These are phyloP conservation scores for Candida smagusa DNA, from an alignment of 1,139 yeast species.

Conservation along the genomic window DNA sequence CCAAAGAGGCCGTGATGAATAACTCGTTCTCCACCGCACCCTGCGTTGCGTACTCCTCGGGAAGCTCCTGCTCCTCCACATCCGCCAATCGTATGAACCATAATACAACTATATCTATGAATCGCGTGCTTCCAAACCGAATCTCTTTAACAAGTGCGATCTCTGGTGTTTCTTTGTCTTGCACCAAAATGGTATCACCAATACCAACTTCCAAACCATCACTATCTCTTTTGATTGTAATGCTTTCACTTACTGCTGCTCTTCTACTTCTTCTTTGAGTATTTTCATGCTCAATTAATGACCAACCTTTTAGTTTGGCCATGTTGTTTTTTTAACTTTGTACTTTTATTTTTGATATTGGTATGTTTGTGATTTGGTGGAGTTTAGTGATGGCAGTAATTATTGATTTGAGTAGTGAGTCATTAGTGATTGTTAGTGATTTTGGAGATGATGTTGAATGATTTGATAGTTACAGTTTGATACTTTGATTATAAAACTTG, in stretches of 20 bases:
- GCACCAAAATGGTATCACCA: constrained; percentile 40
- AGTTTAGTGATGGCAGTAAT: too few relatives aligned
- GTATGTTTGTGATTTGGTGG: not conserved
- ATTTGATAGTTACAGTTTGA: too few relatives aligned
- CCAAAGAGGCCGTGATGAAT: constrained; percentile 38
- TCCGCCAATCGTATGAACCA: constrained; percentile 32
- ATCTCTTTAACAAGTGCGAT: constrained; percentile 43
- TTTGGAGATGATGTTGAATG: too few relatives aligned
- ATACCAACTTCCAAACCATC: constrained; percentile 37
- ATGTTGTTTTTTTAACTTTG: constrained; percentile 3
- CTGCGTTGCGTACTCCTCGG: constrained; percentile 11
- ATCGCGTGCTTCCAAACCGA: constrained; percentile 34
- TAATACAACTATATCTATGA: constrained; percentile 34
- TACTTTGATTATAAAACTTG: too few relatives aligned
- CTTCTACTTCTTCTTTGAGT: constrained; percentile 17
- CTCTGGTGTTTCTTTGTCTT: constrained; percentile 17
- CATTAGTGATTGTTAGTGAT: too few relatives aligned
- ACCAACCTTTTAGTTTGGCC: constrained; percentile 30
- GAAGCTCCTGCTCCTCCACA: constrained; percentile 16
- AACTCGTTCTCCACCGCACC: constrained; percentile 28
- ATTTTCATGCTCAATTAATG: constrained; percentile 4
- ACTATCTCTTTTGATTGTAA: constrained; percentile 22
- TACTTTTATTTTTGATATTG: not conserved
- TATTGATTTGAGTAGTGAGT: too few relatives aligned
- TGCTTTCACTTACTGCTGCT: constrained; percentile 9